phyloP scores from a whole-genome alignment of 345 rosid species.

The Boechera retrofracta region DNA sequence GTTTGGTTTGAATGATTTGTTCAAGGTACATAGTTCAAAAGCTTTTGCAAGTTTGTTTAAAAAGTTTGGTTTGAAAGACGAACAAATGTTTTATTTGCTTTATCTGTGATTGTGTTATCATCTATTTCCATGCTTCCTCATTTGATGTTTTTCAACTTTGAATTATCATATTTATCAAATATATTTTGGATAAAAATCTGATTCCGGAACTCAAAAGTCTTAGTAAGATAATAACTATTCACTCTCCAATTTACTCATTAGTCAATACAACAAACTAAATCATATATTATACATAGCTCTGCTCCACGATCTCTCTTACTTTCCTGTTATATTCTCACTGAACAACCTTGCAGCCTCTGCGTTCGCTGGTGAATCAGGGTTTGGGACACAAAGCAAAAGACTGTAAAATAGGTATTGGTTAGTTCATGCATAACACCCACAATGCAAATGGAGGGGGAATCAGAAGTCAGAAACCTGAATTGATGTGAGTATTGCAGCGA shows the following conservation, averaged over 20 bases:
- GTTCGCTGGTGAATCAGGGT: conserved; percentile 73
- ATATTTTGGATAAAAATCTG: background rate
- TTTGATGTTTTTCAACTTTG: background rate
- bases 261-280: conserved; percentile 17
- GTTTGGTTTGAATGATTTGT: conserved; percentile 40
- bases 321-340: conserved; percentile 64
- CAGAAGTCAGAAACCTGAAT: conserved; percentile 58
- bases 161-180: background rate
- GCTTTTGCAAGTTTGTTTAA: conserved; percentile 7
- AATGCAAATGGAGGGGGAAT: background rate
- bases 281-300: conserved; percentile 49
- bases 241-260: conserved; percentile 8
- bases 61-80: conserved; percentile 44
- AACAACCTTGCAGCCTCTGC: conserved; percentile 76
- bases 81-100: conserved; percentile 21
- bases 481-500: conserved; percentile 75
- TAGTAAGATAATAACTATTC: background rate
- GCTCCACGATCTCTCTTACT: conserved; percentile 68
- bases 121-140: conserved; percentile 1
- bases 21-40: conserved; percentile 41
- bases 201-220: background rate
- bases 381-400: conserved; percentile 75
- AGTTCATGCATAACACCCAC: conserved; percentile 14
- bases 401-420: conserved; percentile 40
- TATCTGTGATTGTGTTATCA: conserved; percentile 29